Evolutionary conservation across 768 basidiomycete species (phyloP), one percentile per base, ranked within the genome.

Genomic region (Mycena vitilis): DNA sequence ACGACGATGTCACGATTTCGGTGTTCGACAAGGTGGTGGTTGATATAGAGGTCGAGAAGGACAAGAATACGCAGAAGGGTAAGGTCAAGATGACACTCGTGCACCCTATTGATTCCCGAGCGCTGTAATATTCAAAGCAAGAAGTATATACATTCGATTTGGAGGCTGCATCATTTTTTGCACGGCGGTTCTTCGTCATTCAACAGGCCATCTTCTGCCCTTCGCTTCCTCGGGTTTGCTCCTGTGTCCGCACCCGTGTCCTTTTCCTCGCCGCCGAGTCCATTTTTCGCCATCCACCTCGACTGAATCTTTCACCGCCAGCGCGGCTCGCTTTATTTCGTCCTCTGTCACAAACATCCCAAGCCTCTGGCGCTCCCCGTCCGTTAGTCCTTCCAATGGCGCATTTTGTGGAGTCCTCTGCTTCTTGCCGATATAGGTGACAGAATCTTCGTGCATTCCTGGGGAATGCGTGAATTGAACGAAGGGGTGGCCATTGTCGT

Each of bases 11-110:
- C 12, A 85, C 84, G 16, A 89, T 98, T 52, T 87, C 94, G 0
- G 95, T 98, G 25, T 98, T 99, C 75, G 96, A 98, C 82, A 95
- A 96, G 79, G 94, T 98, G 53, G 85, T 79, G 37, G 96, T 99
- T n/a, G 86, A 89, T 71, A 93, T 99, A 48, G 88, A 91, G 66
- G 94, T 99, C 8, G 96, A 97, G 79, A 98, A 95, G 84, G 97
- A 98, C 75, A 92, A 87, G 75, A 96, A 96, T 71, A 98, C 96
- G 20, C 95, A 96, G 75, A 83, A 95, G 68, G 95, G 94, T 12
- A 90, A 90, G 70, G 95, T 97, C 9, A 94, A 91, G 80, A 95
- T 95, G 94, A 87, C 85, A 8, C 83, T 95, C 36, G 82, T 89
- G 13, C 80, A 86, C 58, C 93, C 92, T 8, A 81, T 93, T 23